A percentile compares a stretch with the other conserved stretches of the same genome.
Conservation (phyloP, 169 alveolate species). For the Fabrea salina region DNA sequence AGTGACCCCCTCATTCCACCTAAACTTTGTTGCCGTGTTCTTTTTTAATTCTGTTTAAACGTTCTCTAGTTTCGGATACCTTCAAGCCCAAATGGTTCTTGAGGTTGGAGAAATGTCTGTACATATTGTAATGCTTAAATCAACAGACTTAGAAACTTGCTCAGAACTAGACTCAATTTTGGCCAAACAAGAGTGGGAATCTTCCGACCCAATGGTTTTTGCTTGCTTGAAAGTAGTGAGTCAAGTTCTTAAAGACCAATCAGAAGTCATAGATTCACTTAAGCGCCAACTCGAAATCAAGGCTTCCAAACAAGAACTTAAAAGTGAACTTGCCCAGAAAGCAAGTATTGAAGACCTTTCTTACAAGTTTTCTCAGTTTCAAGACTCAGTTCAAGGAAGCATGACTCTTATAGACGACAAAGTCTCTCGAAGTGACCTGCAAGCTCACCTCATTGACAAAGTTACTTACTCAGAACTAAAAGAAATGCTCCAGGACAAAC, state of each 20-base stretch:
- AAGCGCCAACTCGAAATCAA: not conserved
- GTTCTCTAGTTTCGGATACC: slow-evolving; percentile 19
- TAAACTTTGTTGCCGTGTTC: slow-evolving; percentile 22
- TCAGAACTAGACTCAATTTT: too few relatives aligned
- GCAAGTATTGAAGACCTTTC: not conserved
- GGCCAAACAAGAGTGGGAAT: too few relatives aligned
- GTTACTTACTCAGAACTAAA: not conserved
- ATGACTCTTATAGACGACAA: not conserved
- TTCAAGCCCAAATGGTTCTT: too few relatives aligned
- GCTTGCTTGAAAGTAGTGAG: too few relatives aligned
- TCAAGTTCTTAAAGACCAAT: too few relatives aligned
- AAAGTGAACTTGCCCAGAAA: not conserved
- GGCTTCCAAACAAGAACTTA: not conserved
- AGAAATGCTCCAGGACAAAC: not conserved
- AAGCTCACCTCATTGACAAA: not conserved
- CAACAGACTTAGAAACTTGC: too few relatives aligned
- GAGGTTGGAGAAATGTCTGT: too few relatives aligned
- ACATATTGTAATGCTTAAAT: too few relatives aligned
- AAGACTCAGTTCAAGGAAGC: not conserved
- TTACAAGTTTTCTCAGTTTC: not conserved
- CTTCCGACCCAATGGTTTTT: too few relatives aligned
- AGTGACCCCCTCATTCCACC: slow-evolving; percentile 91
- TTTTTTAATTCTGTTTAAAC: not conserved
- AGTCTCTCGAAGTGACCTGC: not conserved
- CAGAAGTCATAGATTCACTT: too few relatives aligned